Evolutionary conservation across 192 early-diverging fungal species (phyloP), one percentile per base, ranked within the genome.

Genomic region (Gryganskiella cystojenkinii): DNA sequence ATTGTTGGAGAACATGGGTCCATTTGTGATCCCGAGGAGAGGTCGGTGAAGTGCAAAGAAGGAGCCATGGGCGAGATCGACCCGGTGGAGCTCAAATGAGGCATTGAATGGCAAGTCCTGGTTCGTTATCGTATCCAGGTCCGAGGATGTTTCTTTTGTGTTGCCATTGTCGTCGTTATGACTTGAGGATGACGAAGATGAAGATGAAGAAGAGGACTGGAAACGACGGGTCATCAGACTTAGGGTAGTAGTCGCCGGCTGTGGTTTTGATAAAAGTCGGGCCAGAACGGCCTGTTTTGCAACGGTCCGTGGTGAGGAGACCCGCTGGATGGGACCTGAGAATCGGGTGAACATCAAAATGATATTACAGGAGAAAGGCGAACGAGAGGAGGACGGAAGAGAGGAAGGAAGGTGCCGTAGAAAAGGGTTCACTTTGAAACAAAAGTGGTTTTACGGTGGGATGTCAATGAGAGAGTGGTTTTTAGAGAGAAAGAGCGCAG

Each of bases 31-130:
- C 11, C 74, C 74, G 46, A 78, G 45, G 17, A 78, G 47, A 20
- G 74, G 74, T 24, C 74, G 74, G 51, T 78, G 74, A 25, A 78
- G 50, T 5, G 74, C 74, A 78, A 78, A 78, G 61, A 78, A 78
- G 15, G 74, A 78, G 55, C 74, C 65, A 47, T 78, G 74, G 4
- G 74, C 74, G 14, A 78, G 67, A 59, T 78, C 74, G 40, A 78
- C 61, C 8, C 58, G 44, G 22, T 78, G 74, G 9, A 78, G 50
- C 20, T 78, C 74, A 28, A 78, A 59, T 28, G 67, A 63, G 31
- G 66, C 66, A 45, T 78, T 63, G 27, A 56, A 27, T 4, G 65
- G 65, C 24, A 49, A 15, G 10, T 78, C 61, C 11, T 64, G 55
- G 5, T 59, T 37, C 0, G 55, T 15, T 3, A 69, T 58, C 13